These are phyloP conservation scores for Millerozyma miso DNA, from an alignment of 805 yeast genomes.

Conservation along the genomic window DNA sequence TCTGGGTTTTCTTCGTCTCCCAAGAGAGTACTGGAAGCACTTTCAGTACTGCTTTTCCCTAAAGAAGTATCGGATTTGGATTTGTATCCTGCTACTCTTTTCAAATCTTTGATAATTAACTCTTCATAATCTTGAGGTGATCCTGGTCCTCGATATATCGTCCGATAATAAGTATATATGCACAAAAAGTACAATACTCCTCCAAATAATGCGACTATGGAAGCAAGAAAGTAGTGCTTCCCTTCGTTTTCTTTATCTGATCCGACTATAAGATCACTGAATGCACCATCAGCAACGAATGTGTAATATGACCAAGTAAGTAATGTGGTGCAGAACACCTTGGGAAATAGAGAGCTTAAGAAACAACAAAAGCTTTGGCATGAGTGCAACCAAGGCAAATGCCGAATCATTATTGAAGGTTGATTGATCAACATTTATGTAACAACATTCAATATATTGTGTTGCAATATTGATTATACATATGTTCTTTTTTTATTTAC, in stretches of 20 bases:
- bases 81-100: conserved; percentile 11
- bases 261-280: neutral
- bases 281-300: conserved; percentile 8
- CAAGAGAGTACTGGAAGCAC: conserved; percentile 3
- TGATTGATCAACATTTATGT: conserved; percentile 19
- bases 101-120: conserved; percentile 25
- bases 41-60: conserved; percentile 9
- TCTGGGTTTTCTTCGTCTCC: conserved; percentile 1
- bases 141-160: conserved; percentile 58
- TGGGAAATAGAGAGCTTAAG: conserved; percentile 45
- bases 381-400: conserved; percentile 9
- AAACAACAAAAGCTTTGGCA: conserved; percentile 27
- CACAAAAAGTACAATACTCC: conserved; percentile 30
- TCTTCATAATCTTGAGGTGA: conserved; percentile 57
- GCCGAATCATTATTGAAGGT: conserved; percentile 17
- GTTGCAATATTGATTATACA: neutral
- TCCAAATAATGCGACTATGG: conserved; percentile 18
- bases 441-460: neutral
- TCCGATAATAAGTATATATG: conserved; percentile 49
- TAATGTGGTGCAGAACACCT: conserved; percentile 37
- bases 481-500: neutral
- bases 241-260: neutral
- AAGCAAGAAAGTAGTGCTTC: conserved; percentile 9
- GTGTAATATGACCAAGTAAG: conserved; percentile 49
- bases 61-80: conserved; percentile 5